Base-by-base conservation (phyloP, 2,329 filamentous ascomycete species). In the Atkinsonella hypoxylon region DNA sequence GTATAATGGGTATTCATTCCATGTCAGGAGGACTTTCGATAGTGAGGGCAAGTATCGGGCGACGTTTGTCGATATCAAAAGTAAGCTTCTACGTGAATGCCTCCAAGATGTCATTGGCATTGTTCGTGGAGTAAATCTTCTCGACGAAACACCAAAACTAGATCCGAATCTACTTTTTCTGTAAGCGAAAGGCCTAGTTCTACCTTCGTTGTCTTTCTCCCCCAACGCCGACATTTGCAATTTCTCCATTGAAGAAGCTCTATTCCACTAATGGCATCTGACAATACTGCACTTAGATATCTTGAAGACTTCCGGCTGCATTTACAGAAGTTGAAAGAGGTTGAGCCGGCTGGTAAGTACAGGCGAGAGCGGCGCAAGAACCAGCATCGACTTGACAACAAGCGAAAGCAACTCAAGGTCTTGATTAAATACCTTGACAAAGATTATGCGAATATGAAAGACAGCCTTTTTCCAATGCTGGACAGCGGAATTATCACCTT, bases 401-500 rank as follows among this genome's bases (percentile, higher is more conserved):
- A 85, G 64, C 72, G 76, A 32, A 68, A 75, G 17, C 79, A 88
- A 49, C 76, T 90, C 56, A 89, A 87, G 61, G 71, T 89, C 0
- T 74, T 94, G 3, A 67, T 89, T 49, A 79, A 79, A 50, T 93
- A 89, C 58, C 72, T 93, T n/a, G 83, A 90, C 57, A 79, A 83
- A 53, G 90, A 95, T 65, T 95, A 88, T 60, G 79, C 81, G 1
- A 76, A 86, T 17, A 82, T 77, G 34, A 90, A 91, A 63, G 87
- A 89, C 38, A 76, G 83, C 1, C 74, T 95, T 0, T 84, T 89
- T 57, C 86, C 88, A 0, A 80, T 95, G 68, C 72, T 95, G 2
- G 79, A 89, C 55, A 85, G 83, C 32, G 87, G 88, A 9, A 81
- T 89, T 43, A 94, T 95, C 62, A 94, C 88, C 0, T 95, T 90